These are phyloP conservation scores for Domatiomyces catenatus DNA, from an alignment of 2,329 filamentous ascomycete species.

Conservation along the genomic window DNA sequence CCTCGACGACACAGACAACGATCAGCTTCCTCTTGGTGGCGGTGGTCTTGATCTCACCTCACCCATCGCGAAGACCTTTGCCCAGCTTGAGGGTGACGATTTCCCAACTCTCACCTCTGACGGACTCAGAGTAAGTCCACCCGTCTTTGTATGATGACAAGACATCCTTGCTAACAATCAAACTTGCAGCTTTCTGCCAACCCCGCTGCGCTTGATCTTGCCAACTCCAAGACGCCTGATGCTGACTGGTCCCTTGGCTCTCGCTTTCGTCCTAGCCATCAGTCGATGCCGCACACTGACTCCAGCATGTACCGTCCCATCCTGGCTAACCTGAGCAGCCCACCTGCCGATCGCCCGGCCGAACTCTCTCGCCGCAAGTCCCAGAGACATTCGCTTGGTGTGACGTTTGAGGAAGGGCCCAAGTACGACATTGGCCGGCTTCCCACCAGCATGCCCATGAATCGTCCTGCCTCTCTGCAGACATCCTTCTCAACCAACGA, in stretches of 20 bases:
- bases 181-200: conserved; percentile 57
- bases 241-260: conserved; percentile 47
- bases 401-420: conserved; percentile 22
- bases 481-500: conserved; percentile 85
- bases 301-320: conserved; percentile 26
- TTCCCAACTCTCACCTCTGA: conserved; percentile 59
- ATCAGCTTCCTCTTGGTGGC: conserved; percentile 6
- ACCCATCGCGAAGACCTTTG: conserved; percentile 52
- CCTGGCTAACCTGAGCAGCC: conserved; percentile 22
- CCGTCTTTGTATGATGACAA: neutral
- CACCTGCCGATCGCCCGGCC: conserved; percentile 18
- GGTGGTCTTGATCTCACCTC: conserved; percentile 27
- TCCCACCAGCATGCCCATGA: conserved; percentile 28
- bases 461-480: conserved; percentile 40
- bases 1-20: conserved; percentile 64
- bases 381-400: conserved; percentile 31
- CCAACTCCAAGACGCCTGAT: conserved; percentile 51
- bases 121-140: conserved; percentile 22
- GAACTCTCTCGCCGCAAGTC: conserved; percentile 24
- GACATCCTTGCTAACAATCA: conserved; percentile 8
- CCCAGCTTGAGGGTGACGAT: conserved; percentile 61
- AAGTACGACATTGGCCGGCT: conserved; percentile 9
- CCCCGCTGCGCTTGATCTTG: conserved; percentile 66
- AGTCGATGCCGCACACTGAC: conserved; percentile 43
- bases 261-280: conserved; percentile 51